A percentile compares a stretch with the other conserved stretches of the same genome.
phyloP scores from a whole-genome alignment of 202 grass and related monocot species.

The Hordeum pubiflorum region DNA sequence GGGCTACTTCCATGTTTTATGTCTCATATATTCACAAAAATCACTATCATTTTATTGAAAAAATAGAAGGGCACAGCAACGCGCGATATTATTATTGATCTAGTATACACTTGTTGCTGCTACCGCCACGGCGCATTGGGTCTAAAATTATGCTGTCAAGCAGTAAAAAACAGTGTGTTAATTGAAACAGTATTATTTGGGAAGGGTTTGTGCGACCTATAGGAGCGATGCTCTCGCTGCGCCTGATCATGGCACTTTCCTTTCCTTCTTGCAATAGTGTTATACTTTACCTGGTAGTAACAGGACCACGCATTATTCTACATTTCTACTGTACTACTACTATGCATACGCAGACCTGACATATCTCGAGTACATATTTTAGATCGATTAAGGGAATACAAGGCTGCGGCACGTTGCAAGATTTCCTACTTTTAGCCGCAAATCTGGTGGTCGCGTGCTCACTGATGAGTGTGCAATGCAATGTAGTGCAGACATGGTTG shows the following conservation, averaged over 20 bases:
- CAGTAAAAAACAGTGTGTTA: background rate
- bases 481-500: background rate
- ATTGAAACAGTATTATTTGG: background rate
- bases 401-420: background rate
- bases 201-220: background rate
- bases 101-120: background rate
- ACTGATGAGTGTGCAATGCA: background rate
- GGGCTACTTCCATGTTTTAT: no score
- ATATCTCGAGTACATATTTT: no score
- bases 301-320: background rate
- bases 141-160: background rate
- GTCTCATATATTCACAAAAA: no score
- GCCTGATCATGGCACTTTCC: background rate
- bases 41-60: no score
- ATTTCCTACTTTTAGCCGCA: background rate
- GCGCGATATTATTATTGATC: no score
- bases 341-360: background rate
- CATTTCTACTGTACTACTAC: background rate
- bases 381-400: background rate
- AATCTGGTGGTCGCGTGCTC: background rate
- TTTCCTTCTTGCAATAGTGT: background rate
- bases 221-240: background rate
- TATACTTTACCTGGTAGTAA: background rate
- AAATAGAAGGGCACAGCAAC: no score
- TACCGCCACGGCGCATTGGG: background rate